Conservation (phyloP, 768 basidiomycete genomes). For the Trametes cinnabarina region DNA sequence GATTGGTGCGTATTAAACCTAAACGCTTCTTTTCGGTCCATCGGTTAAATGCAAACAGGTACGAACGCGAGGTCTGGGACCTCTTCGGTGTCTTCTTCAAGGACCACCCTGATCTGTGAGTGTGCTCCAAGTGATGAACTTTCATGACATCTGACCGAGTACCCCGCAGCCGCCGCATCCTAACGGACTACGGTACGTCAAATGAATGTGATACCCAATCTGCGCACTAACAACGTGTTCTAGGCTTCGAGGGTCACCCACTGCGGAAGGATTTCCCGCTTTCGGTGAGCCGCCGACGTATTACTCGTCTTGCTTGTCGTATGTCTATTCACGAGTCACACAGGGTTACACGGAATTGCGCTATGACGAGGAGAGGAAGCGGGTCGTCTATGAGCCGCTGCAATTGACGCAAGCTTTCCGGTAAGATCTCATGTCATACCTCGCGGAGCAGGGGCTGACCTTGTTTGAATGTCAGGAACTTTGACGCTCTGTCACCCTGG, state of each 20-base stretch:
- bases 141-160: slow-evolving; percentile 19
- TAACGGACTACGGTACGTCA: slow-evolving; percentile 89
- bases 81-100: slow-evolving; percentile 96
- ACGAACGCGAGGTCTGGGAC: slow-evolving; percentile 98
- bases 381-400: slow-evolving; percentile 95
- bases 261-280: slow-evolving; percentile 97
- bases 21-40: slow-evolving; percentile 1
- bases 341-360: slow-evolving; percentile 99
- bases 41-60: slow-evolving; percentile 46
- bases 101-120: slow-evolving; percentile 93
- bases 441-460: not conserved
- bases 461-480: slow-evolving; percentile 61
- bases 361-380: slow-evolving; percentile 96
- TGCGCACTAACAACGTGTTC: not conserved
- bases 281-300: slow-evolving; percentile 55
- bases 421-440: slow-evolving; percentile 40
- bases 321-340: not conserved
- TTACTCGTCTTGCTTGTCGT: not conserved
- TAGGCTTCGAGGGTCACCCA: slow-evolving; percentile 96
- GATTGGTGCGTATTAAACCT: slow-evolving; percentile 68
- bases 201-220: slow-evolving; percentile 2
- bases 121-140: slow-evolving; percentile 19
- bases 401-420: slow-evolving; percentile 98
- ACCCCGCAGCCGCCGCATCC: slow-evolving; percentile 75
- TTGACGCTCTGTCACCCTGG: slow-evolving; percentile 92